Evolutionary conservation across 2,329 filamentous ascomycete species (phyloP), one percentile per base, ranked within the genome.

Genomic region (Phoma sp.): DNA sequence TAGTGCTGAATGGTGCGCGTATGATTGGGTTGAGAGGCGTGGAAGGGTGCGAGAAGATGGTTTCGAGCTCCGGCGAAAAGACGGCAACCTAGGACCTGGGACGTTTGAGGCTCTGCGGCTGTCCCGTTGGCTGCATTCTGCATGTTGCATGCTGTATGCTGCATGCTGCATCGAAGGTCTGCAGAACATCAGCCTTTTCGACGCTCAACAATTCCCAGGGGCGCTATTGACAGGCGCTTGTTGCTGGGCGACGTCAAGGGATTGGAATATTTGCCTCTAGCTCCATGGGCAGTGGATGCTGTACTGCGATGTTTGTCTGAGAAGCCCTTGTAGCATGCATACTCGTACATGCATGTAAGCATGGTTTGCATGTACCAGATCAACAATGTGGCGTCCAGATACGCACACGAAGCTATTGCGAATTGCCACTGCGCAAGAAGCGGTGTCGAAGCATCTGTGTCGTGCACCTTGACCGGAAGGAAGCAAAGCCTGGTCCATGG

Each of bases 21-120:
- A 21, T 17, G 31, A 55, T 55, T 55, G 31, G 52, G 22, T 19
- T 32, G 36, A 36, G 41, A 25, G 19, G 29, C 35, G 51, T 12
- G 9, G 25, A 33, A 25, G 15, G 13, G 12, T 22, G 45, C 19
- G 36, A 33, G 25, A 40, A 13, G 35, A 35, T 40, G 22, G 24
- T 43, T 37, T 17, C 29, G 36, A 47, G 46, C 37, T 45, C 32
- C 46, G 46, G 52, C 46, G 46, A 51, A 38, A 51, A 38, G 29
- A 36, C 46, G 52, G 41, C 52, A n/a, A 40, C 22, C 9, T 29
- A 29, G 25, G 25, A 8, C 25, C 5, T 13, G 10, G 13, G 29
- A 43, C 40, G 46, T 55, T 55, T 50, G 52, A 51, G 52, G 52
- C 52, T 55, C 52, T 55, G 52, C 52, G 52, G 52, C 46, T 46